Percentiles rank a stretch among this genome's conserved stretches.
Conservation (phyloP, 495 filamentous ascomycete species). For the Pyronema domesticum region DNA sequence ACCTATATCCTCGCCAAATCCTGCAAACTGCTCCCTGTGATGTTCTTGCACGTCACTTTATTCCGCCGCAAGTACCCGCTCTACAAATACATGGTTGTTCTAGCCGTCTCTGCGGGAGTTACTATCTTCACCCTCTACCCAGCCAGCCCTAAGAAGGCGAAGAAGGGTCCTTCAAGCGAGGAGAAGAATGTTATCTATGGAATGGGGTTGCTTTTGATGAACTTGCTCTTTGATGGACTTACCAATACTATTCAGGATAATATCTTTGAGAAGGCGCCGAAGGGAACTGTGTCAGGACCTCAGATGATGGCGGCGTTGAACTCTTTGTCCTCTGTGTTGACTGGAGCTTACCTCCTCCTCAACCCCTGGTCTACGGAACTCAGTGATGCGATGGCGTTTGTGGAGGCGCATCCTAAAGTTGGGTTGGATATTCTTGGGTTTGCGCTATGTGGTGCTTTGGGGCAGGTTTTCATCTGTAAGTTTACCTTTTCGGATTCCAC, state of each 20-base stretch:
- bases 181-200: slow-evolving; percentile 53
- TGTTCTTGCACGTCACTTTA: slow-evolving; percentile 84
- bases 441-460: slow-evolving; percentile 78
- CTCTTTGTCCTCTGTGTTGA: slow-evolving; percentile 58
- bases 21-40: slow-evolving; percentile 94
- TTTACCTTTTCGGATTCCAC: slow-evolving; percentile 3
- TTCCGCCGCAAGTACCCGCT: slow-evolving; percentile 82
- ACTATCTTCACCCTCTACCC: slow-evolving; percentile 77
- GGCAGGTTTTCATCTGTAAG: slow-evolving; percentile 89
- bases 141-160: slow-evolving; percentile 44
- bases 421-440: slow-evolving; percentile 77
- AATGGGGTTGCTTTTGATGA: slow-evolving; percentile 68
- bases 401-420: slow-evolving; percentile 57
- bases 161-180: slow-evolving; percentile 30
- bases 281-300: slow-evolving; percentile 41
- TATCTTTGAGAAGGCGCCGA: slow-evolving; percentile 43
- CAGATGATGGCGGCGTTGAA: slow-evolving; percentile 99
- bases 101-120: slow-evolving; percentile 75
- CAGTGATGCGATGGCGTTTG: slow-evolving; percentile 57
- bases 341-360: slow-evolving; percentile 52
- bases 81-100: slow-evolving; percentile 91
- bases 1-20: slow-evolving; percentile 96
- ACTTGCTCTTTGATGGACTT: slow-evolving; percentile 85
- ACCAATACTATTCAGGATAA: slow-evolving; percentile 95
- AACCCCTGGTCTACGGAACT: slow-evolving; percentile 73